These are phyloP conservation scores for Mucor mucedo DNA, from an alignment of 371 early-diverging fungal genomes.

Conservation along the genomic window DNA sequence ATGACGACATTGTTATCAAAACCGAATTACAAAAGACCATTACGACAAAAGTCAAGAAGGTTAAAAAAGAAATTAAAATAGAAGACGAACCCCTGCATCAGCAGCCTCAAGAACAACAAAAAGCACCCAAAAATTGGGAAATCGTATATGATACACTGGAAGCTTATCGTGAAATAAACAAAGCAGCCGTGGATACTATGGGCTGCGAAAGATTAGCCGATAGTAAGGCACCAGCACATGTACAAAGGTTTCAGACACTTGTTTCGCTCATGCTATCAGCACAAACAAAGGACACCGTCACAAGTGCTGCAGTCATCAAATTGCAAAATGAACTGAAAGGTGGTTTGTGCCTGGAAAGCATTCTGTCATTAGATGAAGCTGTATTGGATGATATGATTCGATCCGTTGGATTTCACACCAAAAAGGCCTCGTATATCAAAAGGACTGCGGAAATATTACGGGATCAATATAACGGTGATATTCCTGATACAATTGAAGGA, in stretches of 20 bases:
- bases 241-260: slow-evolving; percentile 86
- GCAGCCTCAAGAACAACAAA: neutral
- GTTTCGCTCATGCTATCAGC: slow-evolving; percentile 94
- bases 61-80: slow-evolving; percentile 1
- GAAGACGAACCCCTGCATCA: neutral
- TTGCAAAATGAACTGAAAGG: slow-evolving; percentile 70
- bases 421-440: slow-evolving; percentile 83
- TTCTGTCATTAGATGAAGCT: slow-evolving; percentile 60
- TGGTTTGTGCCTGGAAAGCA: slow-evolving; percentile 64
- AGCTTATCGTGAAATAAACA: slow-evolving; percentile 59
- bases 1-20: neutral
- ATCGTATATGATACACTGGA: slow-evolving; percentile 66
- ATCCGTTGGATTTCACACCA: slow-evolving; percentile 92
- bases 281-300: slow-evolving; percentile 95
- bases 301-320: slow-evolving; percentile 76
- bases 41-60: slow-evolving; percentile 1
- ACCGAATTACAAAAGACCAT: neutral
- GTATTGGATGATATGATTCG: slow-evolving; percentile 75
- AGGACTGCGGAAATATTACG: slow-evolving; percentile 74
- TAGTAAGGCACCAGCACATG: slow-evolving; percentile 43
- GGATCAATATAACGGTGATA: slow-evolving; percentile 81
- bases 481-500: slow-evolving; percentile 83
- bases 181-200: slow-evolving; percentile 95
- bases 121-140: slow-evolving; percentile 68
- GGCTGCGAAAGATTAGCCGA: slow-evolving; percentile 89